Evolutionary conservation across 2,329 filamentous ascomycete genomes (phyloP), one percentile per base, ranked within the genome.

Genomic region (Podosphaera fusca): DNA sequence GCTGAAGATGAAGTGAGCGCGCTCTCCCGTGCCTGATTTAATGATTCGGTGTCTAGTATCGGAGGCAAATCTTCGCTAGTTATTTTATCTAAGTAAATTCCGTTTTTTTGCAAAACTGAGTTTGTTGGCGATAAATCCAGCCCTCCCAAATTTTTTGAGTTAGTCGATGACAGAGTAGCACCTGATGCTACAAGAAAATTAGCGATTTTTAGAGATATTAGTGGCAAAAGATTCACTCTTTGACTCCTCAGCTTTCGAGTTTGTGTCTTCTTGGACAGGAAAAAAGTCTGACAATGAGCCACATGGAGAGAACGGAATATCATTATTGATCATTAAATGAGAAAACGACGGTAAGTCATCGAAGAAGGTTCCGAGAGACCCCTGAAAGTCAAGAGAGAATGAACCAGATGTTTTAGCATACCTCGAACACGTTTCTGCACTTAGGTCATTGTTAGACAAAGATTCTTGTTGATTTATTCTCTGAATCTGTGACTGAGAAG

Each of bases 31-130:
- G 62, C 55, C 40, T 64, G 57, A n/a, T 58, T 61, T 36, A 65
- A 65, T 2, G 64, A 65, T 2, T 61, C 61, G 6, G 62, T 66
- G 45, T 66, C 64, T 5, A 64, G 65, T 10, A 60, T 60, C 21
- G 64, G 38, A 46, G 63, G 47, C 6, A 64, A 66, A 42, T 60
- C 63, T 36, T 63, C 61, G 33, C 59, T 60, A 42, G 49, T 35
- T 31, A 54, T 57, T 42, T 58, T 56, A 9, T 58, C 57, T 8
- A 21, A 21, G 21, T 21, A 21, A 1, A 21, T 21, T 21, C 21
- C 21, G 21, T 21, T 21, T 21, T 60, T 46, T 2, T 60, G 60
- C 38, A 60, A 42, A 3, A 55, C 36, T 9, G 62, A 60, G 51
- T 56, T 60, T 6, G 59, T 56, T 8, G 57, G 59, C 14, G 58